phyloP scores from a whole-genome alignment of 768 basidiomycete species.

The Mycena venus region DNA sequence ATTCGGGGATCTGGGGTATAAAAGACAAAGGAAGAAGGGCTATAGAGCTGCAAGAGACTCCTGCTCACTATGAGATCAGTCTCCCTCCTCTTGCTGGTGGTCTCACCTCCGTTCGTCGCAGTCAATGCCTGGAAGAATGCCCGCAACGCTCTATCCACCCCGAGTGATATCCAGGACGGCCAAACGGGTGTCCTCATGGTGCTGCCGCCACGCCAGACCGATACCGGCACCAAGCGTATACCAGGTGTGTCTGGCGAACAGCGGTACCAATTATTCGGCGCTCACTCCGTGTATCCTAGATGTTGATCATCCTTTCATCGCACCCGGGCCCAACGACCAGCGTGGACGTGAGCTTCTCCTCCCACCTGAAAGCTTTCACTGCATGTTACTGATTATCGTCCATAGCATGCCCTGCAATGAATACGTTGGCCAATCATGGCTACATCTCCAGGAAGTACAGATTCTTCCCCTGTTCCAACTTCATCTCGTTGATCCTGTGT shows the following conservation, averaged over 20 bases:
- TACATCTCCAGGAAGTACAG: no score
- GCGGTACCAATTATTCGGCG: no score
- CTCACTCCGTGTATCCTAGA: neutral
- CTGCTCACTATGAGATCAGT: constrained; percentile 13
- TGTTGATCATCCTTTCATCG: neutral
- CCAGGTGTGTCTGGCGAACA: neutral
- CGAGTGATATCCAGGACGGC: constrained; percentile 13
- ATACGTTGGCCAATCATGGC: no score
- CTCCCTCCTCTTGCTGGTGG: neutral
- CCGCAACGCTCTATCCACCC: neutral
- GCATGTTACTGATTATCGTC: constrained; percentile 3
- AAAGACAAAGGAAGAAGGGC: neutral
- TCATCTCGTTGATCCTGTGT: no score
- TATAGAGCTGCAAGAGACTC: constrained; percentile 10
- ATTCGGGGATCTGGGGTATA: no score
- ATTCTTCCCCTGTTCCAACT: neutral
- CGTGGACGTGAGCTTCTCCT: neutral
- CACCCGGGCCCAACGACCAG: no score
- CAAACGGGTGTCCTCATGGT: constrained; percentile 15
- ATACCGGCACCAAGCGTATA: neutral
- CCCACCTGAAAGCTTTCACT: neutral
- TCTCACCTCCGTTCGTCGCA: no score
- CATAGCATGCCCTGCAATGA: constrained; percentile 2
- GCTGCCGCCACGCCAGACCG: neutral
- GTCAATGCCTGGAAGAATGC: neutral